These are phyloP conservation scores for Chaetomiaceae sp. DNA, from an alignment of 2,329 filamentous ascomycete species.

Conservation along the genomic window DNA sequence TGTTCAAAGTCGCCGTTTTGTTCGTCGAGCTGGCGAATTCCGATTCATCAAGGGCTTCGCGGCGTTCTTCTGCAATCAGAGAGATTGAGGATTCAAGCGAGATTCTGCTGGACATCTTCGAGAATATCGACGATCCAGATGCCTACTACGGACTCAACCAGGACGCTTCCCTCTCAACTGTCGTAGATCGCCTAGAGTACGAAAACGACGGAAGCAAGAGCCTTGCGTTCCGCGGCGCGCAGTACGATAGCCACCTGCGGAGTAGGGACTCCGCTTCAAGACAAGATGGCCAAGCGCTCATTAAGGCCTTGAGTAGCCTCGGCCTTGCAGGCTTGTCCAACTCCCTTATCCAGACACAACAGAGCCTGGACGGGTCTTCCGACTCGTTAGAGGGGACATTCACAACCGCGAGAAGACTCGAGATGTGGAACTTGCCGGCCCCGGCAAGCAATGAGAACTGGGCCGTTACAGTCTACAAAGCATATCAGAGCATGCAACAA, in stretches of 20 bases:
- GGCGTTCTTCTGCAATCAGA: constrained; percentile 60
- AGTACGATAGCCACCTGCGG: constrained; percentile 80
- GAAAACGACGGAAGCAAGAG: constrained; percentile 84
- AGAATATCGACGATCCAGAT: constrained; percentile 92
- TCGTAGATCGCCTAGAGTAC: constrained; percentile 80
- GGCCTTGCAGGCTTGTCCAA: constrained; percentile 84
- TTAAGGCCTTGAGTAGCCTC: constrained; percentile 72
- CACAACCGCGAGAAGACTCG: constrained; percentile 72
- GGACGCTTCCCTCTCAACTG: constrained; percentile 67
- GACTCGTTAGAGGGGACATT: constrained; percentile 68
- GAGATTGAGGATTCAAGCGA: constrained; percentile 53
- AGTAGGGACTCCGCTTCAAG: constrained; percentile 51
- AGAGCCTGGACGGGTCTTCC: constrained; percentile 53
- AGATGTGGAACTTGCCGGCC: constrained; percentile 86
- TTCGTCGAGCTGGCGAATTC: constrained; percentile 71
- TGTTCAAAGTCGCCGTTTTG: constrained; percentile 82
- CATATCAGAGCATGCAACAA: constrained; percentile 73
- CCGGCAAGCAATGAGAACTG: constrained; percentile 60
- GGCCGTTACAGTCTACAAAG: constrained; percentile 69
- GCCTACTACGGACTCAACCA: constrained; percentile 90
- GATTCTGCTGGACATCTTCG: constrained; percentile 76
- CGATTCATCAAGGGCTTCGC: constrained; percentile 52
- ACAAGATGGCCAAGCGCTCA: constrained; percentile 62
- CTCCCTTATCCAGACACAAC: constrained; percentile 66
- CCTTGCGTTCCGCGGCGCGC: constrained; percentile 83